These are phyloP conservation scores for Caryopteris hybrid DNA, from an alignment of 305 asterid genomes.

Conservation along the genomic window DNA sequence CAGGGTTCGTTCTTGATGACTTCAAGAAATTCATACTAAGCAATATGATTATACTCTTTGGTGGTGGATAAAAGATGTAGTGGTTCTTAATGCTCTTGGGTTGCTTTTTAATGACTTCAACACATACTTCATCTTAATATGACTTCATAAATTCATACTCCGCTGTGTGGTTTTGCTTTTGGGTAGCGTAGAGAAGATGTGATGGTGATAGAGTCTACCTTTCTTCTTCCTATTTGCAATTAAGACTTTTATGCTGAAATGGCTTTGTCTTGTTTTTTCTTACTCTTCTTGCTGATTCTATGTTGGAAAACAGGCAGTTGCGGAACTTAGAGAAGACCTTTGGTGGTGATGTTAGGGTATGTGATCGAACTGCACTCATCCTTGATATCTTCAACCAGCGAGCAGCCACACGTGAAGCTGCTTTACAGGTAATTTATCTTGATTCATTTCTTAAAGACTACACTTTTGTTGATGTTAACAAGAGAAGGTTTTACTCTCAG, in stretches of 20 bases:
- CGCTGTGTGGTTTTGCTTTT: constrained; percentile 1
- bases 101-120: constrained; percentile 32
- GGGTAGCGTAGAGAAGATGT: background rate
- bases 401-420: constrained; percentile 95
- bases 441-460: background rate
- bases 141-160: background rate
- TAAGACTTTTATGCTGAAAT: constrained; percentile 4
- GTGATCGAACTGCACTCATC: constrained; percentile 96
- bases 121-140: no score
- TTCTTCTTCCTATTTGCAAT: background rate
- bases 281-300: background rate
- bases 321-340: constrained; percentile 82
- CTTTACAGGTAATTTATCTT: constrained; percentile 57
- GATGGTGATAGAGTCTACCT: background rate
- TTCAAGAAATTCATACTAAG: background rate
- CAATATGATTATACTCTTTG: background rate
- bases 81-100: constrained; percentile 30
- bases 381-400: constrained; percentile 91
- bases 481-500: constrained; percentile 31
- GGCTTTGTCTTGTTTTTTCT: background rate
- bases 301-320: constrained; percentile 63
- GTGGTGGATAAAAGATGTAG: background rate
- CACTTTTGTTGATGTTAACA: constrained; percentile 18
- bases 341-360: constrained; percentile 87
- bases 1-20: constrained; percentile 61